Base-by-base conservation (phyloP, 192 early-diverging fungal species). In the Rhizophagus prolifer region DNA sequence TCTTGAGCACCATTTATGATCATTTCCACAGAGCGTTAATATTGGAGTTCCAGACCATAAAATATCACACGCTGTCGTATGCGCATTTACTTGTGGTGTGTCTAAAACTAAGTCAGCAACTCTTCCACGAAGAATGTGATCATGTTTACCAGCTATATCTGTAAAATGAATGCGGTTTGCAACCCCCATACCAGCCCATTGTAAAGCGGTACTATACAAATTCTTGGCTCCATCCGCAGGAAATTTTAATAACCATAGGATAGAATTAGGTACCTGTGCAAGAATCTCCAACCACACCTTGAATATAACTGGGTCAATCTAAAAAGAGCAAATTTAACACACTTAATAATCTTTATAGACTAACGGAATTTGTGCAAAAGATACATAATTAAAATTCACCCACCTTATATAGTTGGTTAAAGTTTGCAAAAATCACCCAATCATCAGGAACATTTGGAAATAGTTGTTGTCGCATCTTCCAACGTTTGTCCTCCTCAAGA, bases 1-100 rank as follows among this genome's bases (percentile, higher is more conserved):
- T 54, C 96, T 86, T 38, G 91, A 92, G 72, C 95, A 96, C 90
- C 95, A 92, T 83, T 95, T 96, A 85, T 97, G 95, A 63, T 87
- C 84, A 78, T 96, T 90, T 31, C 94, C 90, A 36, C 94, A 93
- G 85, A 88, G 95, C 5, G 95, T 98, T 38, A 98, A 80, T 47
- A 98, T 90, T 9, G 96, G 96, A 7, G 96, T 98, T 13, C 95
- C 96, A 41, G 90, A 92, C 95, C 95, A 98, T 61, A 98, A 83
- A 64, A 96, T 97, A 82, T 98, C 96, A 1, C 94, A 94, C 0
- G 96, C 95, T 7, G 96, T 98, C 3, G 96, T 98, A 67, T 98
- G 96, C 0, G 95, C 96, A 81, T 98, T 98, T 81, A 95, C 96
- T 80, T 96, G 94, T n/a, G 95, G 92, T 26, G 95, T 97, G 81